Conservation (phyloP, 208 protist genomes). For the Trypanosoma caninum region DNA sequence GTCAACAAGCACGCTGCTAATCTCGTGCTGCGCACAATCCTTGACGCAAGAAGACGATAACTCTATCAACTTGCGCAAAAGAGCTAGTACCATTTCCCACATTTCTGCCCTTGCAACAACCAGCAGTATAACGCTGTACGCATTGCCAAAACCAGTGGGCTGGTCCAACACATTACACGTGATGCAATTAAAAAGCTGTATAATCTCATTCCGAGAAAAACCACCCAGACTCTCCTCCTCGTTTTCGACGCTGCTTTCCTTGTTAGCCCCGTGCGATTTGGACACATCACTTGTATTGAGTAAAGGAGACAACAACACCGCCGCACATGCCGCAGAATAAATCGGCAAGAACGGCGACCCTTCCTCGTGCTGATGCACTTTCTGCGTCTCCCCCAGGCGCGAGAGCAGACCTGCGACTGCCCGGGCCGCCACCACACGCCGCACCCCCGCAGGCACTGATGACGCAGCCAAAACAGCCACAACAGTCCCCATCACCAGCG, state of each 20-base stretch:
- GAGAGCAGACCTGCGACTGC: not conserved
- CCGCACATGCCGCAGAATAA: slow-evolving; percentile 3
- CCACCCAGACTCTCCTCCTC: not conserved
- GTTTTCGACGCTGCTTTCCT: not conserved
- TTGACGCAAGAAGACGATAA: slow-evolving; percentile 6
- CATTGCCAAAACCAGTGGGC: slow-evolving; percentile 28
- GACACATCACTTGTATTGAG: not conserved
- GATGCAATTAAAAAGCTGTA: not conserved
- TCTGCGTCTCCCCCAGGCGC: slow-evolving; percentile 5
- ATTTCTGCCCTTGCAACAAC: slow-evolving; percentile 22
- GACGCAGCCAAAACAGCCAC: not conserved
- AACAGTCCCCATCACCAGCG: slow-evolving; percentile 14
- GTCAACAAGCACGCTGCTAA: slow-evolving; percentile 31
- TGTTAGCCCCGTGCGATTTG: too few species aligned
- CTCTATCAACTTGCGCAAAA: slow-evolving; percentile 15
- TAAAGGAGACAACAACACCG: slow-evolving; percentile 8
- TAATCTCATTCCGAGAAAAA: not conserved
- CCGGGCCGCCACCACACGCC: not conserved
- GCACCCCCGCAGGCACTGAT: not conserved
- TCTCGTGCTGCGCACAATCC: not conserved
- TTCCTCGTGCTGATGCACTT: not conserved
- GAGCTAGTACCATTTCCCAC: slow-evolving; percentile 21
- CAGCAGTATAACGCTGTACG: slow-evolving; percentile 27
- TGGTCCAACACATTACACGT: slow-evolving; percentile 12
- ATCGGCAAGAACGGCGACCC: slow-evolving; percentile 4